phyloP scores from a whole-genome alignment of 106 monocot genomes.

The Dendrobium huoshanense region DNA sequence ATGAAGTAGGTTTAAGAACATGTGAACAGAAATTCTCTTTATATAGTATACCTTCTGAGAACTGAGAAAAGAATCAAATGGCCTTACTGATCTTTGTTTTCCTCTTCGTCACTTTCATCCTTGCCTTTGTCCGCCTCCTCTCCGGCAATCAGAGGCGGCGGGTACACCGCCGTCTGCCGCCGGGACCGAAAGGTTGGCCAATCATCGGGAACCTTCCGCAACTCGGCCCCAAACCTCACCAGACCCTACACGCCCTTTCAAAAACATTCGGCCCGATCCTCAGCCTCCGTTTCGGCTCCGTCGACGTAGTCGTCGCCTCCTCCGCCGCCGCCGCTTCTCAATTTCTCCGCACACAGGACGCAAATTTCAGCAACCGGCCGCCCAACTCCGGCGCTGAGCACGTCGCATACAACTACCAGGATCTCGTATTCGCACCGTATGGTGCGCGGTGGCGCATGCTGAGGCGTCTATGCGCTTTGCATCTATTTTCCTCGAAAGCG shows the following conservation, averaged over 20 bases:
- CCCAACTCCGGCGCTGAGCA: constrained; percentile 36
- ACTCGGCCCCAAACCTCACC: constrained; percentile 48
- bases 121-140: no score
- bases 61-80: neutral
- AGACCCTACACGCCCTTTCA: constrained; percentile 30
- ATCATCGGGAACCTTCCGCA: constrained; percentile 53
- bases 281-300: constrained; percentile 39
- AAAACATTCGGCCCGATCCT: constrained; percentile 37
- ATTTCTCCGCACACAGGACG: constrained; percentile 45
- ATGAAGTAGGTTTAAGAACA: no score
- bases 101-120: neutral
- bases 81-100: neutral
- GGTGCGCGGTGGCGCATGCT: constrained; percentile 37
- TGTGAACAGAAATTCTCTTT: no score
- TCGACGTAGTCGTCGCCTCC: constrained; percentile 37
- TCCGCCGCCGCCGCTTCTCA: constrained; percentile 25
- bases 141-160: neutral
- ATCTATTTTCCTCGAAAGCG: constrained; percentile 25
- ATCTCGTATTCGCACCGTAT: constrained; percentile 31
- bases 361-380: constrained; percentile 51
- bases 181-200: constrained; percentile 52
- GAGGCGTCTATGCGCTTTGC: constrained; percentile 25
- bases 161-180: constrained; percentile 13
- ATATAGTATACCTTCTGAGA: no score
- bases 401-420: constrained; percentile 44